A percentile compares a stretch with the other conserved stretches of the same genome.
phyloP scores from a whole-genome alignment of 2,329 filamentous ascomycete genomes.

The Stagonosporopsis rhizophila region DNA sequence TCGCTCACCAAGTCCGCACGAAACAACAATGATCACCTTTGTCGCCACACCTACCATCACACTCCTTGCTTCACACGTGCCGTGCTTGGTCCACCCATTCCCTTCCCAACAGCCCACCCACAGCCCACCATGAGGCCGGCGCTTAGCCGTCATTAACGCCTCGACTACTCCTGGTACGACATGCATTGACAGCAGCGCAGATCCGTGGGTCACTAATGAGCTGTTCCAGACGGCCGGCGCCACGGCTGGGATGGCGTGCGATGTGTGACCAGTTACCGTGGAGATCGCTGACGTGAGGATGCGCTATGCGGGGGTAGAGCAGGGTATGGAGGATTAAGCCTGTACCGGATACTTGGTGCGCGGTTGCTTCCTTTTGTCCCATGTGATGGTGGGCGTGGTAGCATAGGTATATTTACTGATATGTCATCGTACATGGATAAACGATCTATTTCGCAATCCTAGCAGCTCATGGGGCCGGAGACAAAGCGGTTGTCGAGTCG shows the following conservation, averaged over 20 bases:
- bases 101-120: neutral
- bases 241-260: constrained; percentile 1
- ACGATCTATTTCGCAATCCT: neutral
- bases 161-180: constrained; percentile 2
- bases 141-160: constrained; percentile 9
- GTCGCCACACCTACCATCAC: neutral
- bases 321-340: neutral
- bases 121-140: constrained; percentile 3
- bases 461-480: neutral
- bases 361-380: neutral
- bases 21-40: neutral
- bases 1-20: neutral
- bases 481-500: constrained; percentile 2
- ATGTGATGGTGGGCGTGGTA: neutral
- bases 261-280: constrained; percentile 15
- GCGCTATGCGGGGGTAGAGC: neutral
- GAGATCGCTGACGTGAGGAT: constrained; percentile 6
- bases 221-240: constrained; percentile 3
- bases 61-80: constrained; percentile 5
- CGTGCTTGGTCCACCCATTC: neutral
- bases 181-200: constrained; percentile 7
- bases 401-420: neutral
- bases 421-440: neutral
- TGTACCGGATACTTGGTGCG: neutral
- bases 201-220: constrained; percentile 14